These are phyloP conservation scores for Dothideomycetidae sp. DNA, from an alignment of 2,329 filamentous ascomycete genomes.

Conservation along the genomic window DNA sequence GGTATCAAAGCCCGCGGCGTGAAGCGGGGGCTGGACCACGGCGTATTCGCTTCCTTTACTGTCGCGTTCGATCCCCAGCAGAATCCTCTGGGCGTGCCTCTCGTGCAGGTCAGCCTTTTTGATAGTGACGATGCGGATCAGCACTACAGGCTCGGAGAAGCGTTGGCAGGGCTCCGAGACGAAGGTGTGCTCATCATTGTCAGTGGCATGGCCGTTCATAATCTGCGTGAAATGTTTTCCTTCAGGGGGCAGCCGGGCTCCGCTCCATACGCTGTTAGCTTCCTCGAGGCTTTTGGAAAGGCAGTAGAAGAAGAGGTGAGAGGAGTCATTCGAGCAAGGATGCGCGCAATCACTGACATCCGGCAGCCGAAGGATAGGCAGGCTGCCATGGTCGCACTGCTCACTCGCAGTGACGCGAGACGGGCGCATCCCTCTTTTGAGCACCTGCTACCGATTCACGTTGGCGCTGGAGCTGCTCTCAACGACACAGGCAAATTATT, in stretches of 20 bases:
- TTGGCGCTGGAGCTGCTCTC: slow-evolving; percentile 27
- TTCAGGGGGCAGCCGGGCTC: slow-evolving; percentile 14
- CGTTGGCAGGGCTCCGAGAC: slow-evolving; percentile 50
- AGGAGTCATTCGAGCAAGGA: background rate
- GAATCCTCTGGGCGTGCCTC: slow-evolving; percentile 35
- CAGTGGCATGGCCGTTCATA: slow-evolving; percentile 54
- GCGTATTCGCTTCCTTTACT: slow-evolving; percentile 58
- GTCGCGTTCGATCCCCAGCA: slow-evolving; percentile 33
- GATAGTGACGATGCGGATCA: slow-evolving; percentile 47
- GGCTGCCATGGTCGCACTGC: slow-evolving; percentile 22
- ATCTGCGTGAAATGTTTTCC: slow-evolving; percentile 21
- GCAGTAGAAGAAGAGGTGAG: slow-evolving; percentile 19
- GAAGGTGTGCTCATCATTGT: slow-evolving; percentile 54
- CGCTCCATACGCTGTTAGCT: slow-evolving; percentile 22
- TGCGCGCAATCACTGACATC: background rate
- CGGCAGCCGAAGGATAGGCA: slow-evolving; percentile 18
- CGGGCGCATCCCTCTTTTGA: slow-evolving; percentile 51
- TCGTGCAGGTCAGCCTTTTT: slow-evolving; percentile 61
- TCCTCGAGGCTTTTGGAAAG: slow-evolving; percentile 22
- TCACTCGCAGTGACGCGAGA: slow-evolving; percentile 36
- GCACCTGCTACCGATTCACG: slow-evolving; percentile 46
- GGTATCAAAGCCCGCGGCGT: slow-evolving; percentile 48
- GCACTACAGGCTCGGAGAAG: slow-evolving; percentile 54
- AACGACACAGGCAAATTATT: slow-evolving; percentile 19
- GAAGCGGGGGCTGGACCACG: slow-evolving; percentile 56